These are phyloP conservation scores for Asparagopsis taxiformis DNA, from an alignment of 31 red algal species.

Conservation along the genomic window DNA sequence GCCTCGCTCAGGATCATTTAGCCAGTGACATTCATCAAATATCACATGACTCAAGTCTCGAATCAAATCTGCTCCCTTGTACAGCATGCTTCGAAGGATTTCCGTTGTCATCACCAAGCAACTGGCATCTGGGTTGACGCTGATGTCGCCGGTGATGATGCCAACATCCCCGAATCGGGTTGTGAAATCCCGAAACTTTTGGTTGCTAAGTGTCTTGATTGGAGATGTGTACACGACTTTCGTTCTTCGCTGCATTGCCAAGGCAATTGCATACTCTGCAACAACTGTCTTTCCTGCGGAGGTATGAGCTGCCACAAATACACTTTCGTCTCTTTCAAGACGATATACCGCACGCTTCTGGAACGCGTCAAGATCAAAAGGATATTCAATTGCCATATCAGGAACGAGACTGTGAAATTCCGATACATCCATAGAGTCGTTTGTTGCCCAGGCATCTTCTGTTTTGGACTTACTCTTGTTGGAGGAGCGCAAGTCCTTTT, in stretches of 20 bases:
- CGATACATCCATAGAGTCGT: slow-evolving; percentile 64
- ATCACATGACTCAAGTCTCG: slow-evolving; percentile 93
- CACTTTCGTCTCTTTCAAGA: slow-evolving; percentile 72
- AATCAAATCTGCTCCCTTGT: slow-evolving; percentile 95
- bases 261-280: slow-evolving; percentile 97
- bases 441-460: slow-evolving; percentile 74
- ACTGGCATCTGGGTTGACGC: slow-evolving; percentile 72
- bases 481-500: slow-evolving; percentile 3
- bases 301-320: slow-evolving; percentile 98
- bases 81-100: slow-evolving; percentile 96
- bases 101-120: slow-evolving; percentile 97
- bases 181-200: slow-evolving; percentile 97
- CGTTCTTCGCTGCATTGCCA: slow-evolving; percentile 62
- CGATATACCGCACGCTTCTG: slow-evolving; percentile 87
- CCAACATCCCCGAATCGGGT: slow-evolving; percentile 85
- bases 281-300: slow-evolving; percentile 97
- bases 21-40: slow-evolving; percentile 97
- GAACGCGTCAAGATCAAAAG: slow-evolving; percentile 91
- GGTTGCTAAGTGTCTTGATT: slow-evolving; percentile 97
- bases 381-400: slow-evolving; percentile 77
- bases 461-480: slow-evolving; percentile 1
- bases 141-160: slow-evolving; percentile 94
- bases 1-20: slow-evolving; percentile 95
- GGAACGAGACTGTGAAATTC: slow-evolving; percentile 74
- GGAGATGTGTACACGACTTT: slow-evolving; percentile 94